Base-by-base conservation (phyloP, 2,329 filamentous ascomycete species). In the Cadophora sp. region DNA sequence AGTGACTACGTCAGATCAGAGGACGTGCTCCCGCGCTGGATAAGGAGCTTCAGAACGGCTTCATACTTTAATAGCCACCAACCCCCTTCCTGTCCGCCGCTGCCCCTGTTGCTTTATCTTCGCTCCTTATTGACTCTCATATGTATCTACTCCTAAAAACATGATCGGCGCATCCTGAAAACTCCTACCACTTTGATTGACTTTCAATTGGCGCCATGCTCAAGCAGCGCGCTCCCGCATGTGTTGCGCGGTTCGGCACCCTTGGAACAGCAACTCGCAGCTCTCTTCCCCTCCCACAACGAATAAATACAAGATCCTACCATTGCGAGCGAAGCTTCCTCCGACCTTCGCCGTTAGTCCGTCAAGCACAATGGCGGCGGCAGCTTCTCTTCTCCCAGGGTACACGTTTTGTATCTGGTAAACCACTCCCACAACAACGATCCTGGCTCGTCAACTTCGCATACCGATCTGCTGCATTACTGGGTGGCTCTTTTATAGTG, bases 401-500 rank as follows among this genome's bases (percentile, higher is more conserved):
- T 37, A 56, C 66, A 48, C 73, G 76, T 66, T 72, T 62, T 37
- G 71, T 88, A 22, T 89, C 86, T 0, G 86, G 86, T 27, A 84
- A 81, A 73, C 83, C 86, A 19, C 79, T 86, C 3, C 84, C 84
- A 7, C 83, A 86, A 72, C 73, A 78, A 60, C 80, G 80, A 56
- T 87, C 84, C 19, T 79, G 80, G 69, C 61, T 84, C 3, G 76
- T 86, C 66, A 87, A 85, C 76, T 89, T 92, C 75, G 79, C 88
- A 56, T 93, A 92, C 77, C 87, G 91, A 73, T 84, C 87, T 37
- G 91, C 94, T 40, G 89, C 91, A 2, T 87, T 87, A 75, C 80
- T 93, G 26, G 96, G 96, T 48, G 89, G 92, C 68, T 92, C 95
- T 61, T 85, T 96, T 46, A 83, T 90, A 8, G 85, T 95, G 62